A percentile compares a stretch with the other conserved stretches of the same genome.
phyloP scores from a whole-genome alignment of 208 protist species.

The Wallacemonas rigidus region DNA sequence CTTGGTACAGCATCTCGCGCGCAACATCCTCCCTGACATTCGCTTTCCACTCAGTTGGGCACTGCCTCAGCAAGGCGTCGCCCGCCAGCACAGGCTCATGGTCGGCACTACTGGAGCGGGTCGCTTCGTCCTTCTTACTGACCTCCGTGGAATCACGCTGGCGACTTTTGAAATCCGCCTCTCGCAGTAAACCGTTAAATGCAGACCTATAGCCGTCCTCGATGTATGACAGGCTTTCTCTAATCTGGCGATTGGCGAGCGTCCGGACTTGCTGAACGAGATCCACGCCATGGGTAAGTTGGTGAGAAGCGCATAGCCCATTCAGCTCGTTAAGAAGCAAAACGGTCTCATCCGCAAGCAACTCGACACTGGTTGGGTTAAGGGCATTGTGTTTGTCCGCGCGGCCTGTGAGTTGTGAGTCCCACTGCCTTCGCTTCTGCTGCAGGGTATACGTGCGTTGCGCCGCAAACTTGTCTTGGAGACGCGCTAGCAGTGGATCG shows the following conservation, averaged over 20 bases:
- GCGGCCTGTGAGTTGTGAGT: slow-evolving; percentile 35
- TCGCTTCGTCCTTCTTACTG: not conserved
- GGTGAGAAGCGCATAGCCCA: slow-evolving; percentile 29
- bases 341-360: slow-evolving; percentile 67
- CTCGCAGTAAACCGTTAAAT: slow-evolving; percentile 54
- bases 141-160: slow-evolving; percentile 1
- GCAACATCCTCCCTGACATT: slow-evolving; percentile 17
- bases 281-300: slow-evolving; percentile 24
- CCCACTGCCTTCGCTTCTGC: slow-evolving; percentile 41
- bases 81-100: not conserved
- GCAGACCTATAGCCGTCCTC: slow-evolving; percentile 79
- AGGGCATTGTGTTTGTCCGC: slow-evolving; percentile 54
- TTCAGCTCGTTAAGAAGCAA: slow-evolving; percentile 70
- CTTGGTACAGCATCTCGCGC: slow-evolving; percentile 23
- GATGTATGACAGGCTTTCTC: slow-evolving; percentile 59
- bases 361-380: slow-evolving; percentile 51
- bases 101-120: not conserved
- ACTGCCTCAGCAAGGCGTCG: slow-evolving; percentile 17
- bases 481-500: slow-evolving; percentile 40
- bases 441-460: slow-evolving; percentile 41
- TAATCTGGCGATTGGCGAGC: slow-evolving; percentile 65
- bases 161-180: slow-evolving; percentile 13
- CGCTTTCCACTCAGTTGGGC: slow-evolving; percentile 29
- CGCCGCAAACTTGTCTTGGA: slow-evolving; percentile 57
- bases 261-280: slow-evolving; percentile 63